Conservation (phyloP, 805 yeast genomes). For the Candida ovalis region DNA sequence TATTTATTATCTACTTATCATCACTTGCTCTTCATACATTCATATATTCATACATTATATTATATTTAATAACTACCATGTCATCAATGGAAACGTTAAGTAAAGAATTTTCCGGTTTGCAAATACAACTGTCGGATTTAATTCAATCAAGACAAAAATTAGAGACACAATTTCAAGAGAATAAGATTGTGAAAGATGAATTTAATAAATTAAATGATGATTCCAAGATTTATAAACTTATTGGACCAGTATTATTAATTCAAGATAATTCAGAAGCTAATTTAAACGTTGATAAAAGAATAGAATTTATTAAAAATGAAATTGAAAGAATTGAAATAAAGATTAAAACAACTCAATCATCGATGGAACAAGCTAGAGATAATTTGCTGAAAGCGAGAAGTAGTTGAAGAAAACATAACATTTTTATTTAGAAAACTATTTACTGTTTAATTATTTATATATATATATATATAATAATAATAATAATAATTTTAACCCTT, state of each 20-base stretch:
- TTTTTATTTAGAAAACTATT: neutral
- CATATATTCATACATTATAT: neutral
- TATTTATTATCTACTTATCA: too few relatives aligned
- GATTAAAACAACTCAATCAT: conserved; percentile 51
- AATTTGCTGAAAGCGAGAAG: conserved; percentile 28
- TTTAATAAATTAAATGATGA: conserved; percentile 56
- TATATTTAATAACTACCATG: neutral
- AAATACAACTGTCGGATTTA: conserved; percentile 39
- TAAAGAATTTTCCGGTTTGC: conserved; percentile 24
- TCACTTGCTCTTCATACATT: too few relatives aligned
- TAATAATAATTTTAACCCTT: conserved; percentile 42
- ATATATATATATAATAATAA: neutral
- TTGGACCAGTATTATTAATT: conserved; percentile 90
- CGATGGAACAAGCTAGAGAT: conserved; percentile 57
- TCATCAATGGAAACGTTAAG: conserved; percentile 21
- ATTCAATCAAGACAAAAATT: conserved; percentile 76
- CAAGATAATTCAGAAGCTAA: conserved; percentile 83
- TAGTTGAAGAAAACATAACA: conserved; percentile 3
- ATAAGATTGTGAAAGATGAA: conserved; percentile 82
- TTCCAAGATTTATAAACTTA: conserved; percentile 78
- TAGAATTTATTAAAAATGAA: conserved; percentile 81
- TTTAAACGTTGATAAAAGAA: conserved; percentile 78
- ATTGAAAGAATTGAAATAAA: conserved; percentile 72
- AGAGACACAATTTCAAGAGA: conserved; percentile 94
- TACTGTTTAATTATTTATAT: neutral